A percentile compares a stretch with the other conserved stretches of the same genome.
Conservation (phyloP, 331 rosid species). For the Quercus phellos region DNA sequence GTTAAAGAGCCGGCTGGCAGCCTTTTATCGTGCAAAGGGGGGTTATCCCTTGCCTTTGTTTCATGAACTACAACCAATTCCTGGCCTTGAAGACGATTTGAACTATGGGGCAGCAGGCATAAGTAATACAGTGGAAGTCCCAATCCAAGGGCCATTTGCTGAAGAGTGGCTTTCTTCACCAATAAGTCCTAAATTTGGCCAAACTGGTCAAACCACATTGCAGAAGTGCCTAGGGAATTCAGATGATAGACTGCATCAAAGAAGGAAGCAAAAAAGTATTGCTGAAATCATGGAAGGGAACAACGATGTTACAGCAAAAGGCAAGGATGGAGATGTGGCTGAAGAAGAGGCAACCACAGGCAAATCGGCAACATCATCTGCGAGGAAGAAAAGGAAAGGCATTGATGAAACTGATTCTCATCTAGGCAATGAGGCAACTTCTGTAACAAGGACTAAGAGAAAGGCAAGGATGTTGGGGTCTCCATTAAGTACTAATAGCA, state of each 20-base stretch:
- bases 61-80: slow-evolving; percentile 38
- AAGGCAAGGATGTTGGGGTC: slow-evolving; percentile 9
- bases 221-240: slow-evolving; percentile 11
- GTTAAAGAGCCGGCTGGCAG: slow-evolving; percentile 50
- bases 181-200: slow-evolving; percentile 23
- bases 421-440: slow-evolving; percentile 12
- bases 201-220: slow-evolving; percentile 1
- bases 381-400: slow-evolving; percentile 38
- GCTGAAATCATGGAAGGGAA: slow-evolving; percentile 60
- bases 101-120: slow-evolving; percentile 15
- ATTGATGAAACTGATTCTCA: slow-evolving; percentile 12
- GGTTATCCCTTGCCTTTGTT: slow-evolving; percentile 42
- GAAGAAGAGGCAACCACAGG: slow-evolving; percentile 15
- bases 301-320: slow-evolving; percentile 22
- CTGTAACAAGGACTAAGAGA: slow-evolving; percentile 26
- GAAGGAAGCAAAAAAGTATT: slow-evolving; percentile 75
- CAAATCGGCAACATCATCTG: slow-evolving; percentile 22
- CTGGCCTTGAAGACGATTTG: slow-evolving; percentile 55
- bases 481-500: slow-evolving; percentile 15
- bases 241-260: slow-evolving; percentile 29
- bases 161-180: slow-evolving; percentile 45
- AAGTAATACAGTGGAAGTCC: slow-evolving; percentile 34
- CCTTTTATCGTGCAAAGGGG: slow-evolving; percentile 52
- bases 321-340: slow-evolving; percentile 18
- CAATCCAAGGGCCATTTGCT: slow-evolving; percentile 50